A percentile compares a stretch with the other conserved stretches of the same genome.
Evolutionary conservation across 1,284 basidiomycete species (phyloP).

Genomic region (Cystobasidium pallidum): DNA sequence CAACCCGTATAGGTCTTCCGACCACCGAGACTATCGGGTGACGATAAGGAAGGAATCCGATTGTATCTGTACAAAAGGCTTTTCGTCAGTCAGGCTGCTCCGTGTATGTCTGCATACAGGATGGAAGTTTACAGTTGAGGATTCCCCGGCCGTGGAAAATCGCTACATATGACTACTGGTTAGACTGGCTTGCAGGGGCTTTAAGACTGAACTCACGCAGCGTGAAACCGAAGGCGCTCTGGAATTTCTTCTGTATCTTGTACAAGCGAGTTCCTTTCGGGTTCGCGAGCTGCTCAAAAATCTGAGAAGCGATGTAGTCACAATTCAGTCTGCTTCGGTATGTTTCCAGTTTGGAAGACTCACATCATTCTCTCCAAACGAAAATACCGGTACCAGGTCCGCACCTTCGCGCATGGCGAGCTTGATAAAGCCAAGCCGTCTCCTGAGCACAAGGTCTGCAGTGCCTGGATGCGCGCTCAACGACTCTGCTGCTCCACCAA

Average conservation of each 20-base stretch:
- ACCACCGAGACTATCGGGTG: constrained; percentile 93
- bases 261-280: constrained; percentile 88
- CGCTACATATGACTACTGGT: constrained; percentile 38
- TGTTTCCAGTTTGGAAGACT: constrained; percentile 54
- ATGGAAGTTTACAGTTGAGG: constrained; percentile 74
- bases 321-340: not conserved
- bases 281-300: constrained; percentile 94
- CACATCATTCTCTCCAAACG: constrained; percentile 97
- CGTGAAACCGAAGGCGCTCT: constrained; percentile 90
- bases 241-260: constrained; percentile 83
- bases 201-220: constrained; percentile 63
- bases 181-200: constrained; percentile 38
- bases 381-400: constrained; percentile 90
- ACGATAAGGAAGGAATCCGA: constrained; percentile 89
- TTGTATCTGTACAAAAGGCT: constrained; percentile 66
- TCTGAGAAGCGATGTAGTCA: constrained; percentile 60
- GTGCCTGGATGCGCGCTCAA: constrained; percentile 92
- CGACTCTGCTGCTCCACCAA: constrained; percentile 94
- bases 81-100: no score
- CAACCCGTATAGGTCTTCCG: constrained; percentile 82
- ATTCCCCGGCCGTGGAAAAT: constrained; percentile 59
- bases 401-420: constrained; percentile 94
- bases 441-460: constrained; percentile 84
- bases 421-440: constrained; percentile 78
- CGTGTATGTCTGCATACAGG: no score